Evolutionary conservation across 75 land plant species (phyloP).

Genomic region (Selaginella moellendorffii): DNA sequence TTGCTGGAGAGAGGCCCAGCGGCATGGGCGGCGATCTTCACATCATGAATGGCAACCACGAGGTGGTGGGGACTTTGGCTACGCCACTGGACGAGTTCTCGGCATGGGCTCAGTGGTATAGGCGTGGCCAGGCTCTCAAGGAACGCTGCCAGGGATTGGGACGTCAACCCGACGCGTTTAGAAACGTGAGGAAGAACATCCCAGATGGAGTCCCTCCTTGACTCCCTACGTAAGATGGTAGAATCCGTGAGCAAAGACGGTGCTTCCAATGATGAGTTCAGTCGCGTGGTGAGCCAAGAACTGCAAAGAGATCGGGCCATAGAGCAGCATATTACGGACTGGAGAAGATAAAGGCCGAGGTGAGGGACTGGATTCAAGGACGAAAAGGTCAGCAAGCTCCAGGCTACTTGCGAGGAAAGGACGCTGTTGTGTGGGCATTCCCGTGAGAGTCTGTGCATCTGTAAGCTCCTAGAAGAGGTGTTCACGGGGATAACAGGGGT

Average conservation of each 20-base stretch:
- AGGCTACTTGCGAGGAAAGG: conserved; percentile 29
- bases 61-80: conserved; percentile 84
- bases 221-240: conserved; percentile 34
- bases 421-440: conserved; percentile 78
- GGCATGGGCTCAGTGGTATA: conserved; percentile 63
- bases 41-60: conserved; percentile 88
- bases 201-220: conserved; percentile 41
- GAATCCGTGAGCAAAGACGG: conserved; percentile 43
- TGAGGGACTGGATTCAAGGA: conserved; percentile 68
- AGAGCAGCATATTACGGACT: conserved; percentile 70
- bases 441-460: conserved; percentile 50
- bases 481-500: conserved; percentile 57
- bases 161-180: conserved; percentile 29
- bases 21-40: conserved; percentile 51
- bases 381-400: conserved; percentile 26
- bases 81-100: conserved; percentile 54
- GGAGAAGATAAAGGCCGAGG: conserved; percentile 59
- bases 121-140: conserved; percentile 45
- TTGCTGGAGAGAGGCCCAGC: conserved; percentile 59
- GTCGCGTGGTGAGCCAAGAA: conserved; percentile 68
- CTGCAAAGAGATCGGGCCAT: conserved; percentile 43
- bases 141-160: conserved; percentile 41
- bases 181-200: conserved; percentile 30
- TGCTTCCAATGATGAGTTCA: conserved; percentile 66
- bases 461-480: conserved; percentile 36